Evolutionary conservation across 495 filamentous ascomycete species (phyloP).

Genomic region (Penicillium verhagenii): DNA sequence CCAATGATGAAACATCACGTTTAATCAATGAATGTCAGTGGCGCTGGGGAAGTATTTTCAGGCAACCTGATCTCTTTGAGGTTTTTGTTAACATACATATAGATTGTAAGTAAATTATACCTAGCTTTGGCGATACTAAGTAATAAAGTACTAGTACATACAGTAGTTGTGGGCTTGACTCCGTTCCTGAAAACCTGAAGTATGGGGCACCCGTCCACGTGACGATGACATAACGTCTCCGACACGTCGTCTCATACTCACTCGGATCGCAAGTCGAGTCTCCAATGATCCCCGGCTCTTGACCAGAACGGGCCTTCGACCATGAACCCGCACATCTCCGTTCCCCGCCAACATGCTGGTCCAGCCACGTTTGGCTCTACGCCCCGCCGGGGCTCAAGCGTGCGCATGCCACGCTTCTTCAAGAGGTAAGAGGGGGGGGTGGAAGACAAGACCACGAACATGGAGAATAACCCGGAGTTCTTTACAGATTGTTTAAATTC

Average conservation of each 20-base stretch:
- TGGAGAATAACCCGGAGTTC: not conserved
- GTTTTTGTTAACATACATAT: too few species aligned
- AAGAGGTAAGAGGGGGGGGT: conserved; percentile 38
- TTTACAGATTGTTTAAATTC: conserved; percentile 59
- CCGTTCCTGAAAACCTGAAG: too few species aligned
- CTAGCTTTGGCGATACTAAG: too few species aligned
- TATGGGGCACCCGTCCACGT: conserved; percentile 1
- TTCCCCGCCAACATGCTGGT: conserved; percentile 58
- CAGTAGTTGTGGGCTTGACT: too few species aligned
- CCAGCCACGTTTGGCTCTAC: conserved; percentile 54
- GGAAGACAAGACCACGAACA: not conserved
- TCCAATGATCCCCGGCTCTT: conserved; percentile 19
- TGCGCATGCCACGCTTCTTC: conserved; percentile 59
- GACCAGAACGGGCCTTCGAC: conserved; percentile 19
- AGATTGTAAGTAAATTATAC: too few species aligned
- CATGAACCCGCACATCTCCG: conserved; percentile 65
- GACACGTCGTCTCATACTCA: conserved; percentile 12
- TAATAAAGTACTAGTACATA: too few species aligned
- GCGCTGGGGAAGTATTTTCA: not conserved
- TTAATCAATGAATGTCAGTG: not conserved
- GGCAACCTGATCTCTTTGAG: not conserved
- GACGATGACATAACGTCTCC: conserved; percentile 24
- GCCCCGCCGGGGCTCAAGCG: conserved; percentile 48
- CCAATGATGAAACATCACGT: not conserved
- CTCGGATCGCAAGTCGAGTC: not conserved